phyloP scores from a whole-genome alignment of 2,329 filamentous ascomycete species.

The Cladosporium sp. region DNA sequence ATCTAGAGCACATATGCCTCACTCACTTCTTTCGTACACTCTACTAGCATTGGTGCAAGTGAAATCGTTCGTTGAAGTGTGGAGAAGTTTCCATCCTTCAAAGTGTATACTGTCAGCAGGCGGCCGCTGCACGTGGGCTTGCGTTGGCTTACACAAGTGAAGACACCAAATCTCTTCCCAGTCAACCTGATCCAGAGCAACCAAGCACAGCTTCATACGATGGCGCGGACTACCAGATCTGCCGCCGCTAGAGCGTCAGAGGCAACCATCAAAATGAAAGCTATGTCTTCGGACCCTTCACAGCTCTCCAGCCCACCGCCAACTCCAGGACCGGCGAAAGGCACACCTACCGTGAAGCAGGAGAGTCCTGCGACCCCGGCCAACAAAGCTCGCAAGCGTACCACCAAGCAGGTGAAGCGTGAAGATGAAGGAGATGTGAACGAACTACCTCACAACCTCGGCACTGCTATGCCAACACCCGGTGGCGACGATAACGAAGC shows the following conservation, averaged over 20 bases:
- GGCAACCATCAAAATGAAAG: slow-evolving; percentile 5
- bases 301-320: slow-evolving; percentile 42
- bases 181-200: too few relatives aligned
- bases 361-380: slow-evolving; percentile 16
- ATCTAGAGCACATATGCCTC: too few relatives aligned
- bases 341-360: slow-evolving; percentile 20
- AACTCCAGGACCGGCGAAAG: slow-evolving; percentile 31
- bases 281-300: slow-evolving; percentile 22
- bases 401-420: slow-evolving; percentile 32
- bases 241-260: slow-evolving; percentile 14
- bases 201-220: neutral
- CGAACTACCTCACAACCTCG: slow-evolving; percentile 56
- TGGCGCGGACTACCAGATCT: slow-evolving; percentile 27
- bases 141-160: too few relatives aligned
- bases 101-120: too few relatives aligned
- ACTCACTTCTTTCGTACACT: too few relatives aligned
- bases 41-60: too few relatives aligned
- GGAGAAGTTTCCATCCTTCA: too few relatives aligned
- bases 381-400: slow-evolving; percentile 34
- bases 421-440: slow-evolving; percentile 37
- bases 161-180: too few relatives aligned
- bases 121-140: too few relatives aligned
- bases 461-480: slow-evolving; percentile 31
- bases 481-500: slow-evolving; percentile 22
- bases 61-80: too few relatives aligned